These are phyloP conservation scores for Priceomyces medius DNA, from an alignment of 805 yeast genomes.

Conservation along the genomic window DNA sequence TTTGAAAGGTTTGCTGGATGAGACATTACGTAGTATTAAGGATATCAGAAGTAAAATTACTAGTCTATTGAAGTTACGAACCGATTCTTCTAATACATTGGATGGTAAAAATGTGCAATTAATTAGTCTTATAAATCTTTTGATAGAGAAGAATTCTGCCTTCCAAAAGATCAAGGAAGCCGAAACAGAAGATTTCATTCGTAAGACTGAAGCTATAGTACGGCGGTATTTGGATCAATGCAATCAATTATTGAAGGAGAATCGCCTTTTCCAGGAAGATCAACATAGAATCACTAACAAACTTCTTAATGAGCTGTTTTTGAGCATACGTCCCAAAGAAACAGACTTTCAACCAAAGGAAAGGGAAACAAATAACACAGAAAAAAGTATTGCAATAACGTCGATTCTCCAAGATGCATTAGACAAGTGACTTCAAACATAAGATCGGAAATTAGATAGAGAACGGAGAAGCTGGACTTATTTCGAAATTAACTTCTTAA, in stretches of 20 bases:
- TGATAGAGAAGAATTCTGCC: constrained; percentile 6
- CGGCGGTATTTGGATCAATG: constrained; percentile 6
- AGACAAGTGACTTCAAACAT: too few species aligned
- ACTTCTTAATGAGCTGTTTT: constrained; percentile 9
- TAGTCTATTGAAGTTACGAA: background rate
- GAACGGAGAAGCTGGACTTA: too few species aligned
- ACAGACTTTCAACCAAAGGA: background rate
- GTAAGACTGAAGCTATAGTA: constrained; percentile 3
- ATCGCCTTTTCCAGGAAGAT: constrained; percentile 11
- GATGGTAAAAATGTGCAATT: background rate
- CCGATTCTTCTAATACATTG: background rate
- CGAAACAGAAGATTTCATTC: constrained; percentile 8
- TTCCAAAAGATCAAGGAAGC: constrained; percentile 5
- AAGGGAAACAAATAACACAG: too few species aligned
- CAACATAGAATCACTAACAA: constrained; percentile 13
- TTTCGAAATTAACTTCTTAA: too few species aligned
- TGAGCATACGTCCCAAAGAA: background rate
- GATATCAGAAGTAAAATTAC: background rate
- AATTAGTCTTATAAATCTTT: constrained; percentile 7
- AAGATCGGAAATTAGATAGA: too few species aligned
- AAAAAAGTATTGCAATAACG: too few species aligned
- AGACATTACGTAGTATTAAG: background rate
- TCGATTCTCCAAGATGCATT: background rate
- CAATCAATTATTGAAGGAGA: constrained; percentile 7
- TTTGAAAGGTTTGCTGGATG: background rate